These are phyloP conservation scores for Lepidium didymum DNA, from an alignment of 345 rosid genomes.

Conservation along the genomic window DNA sequence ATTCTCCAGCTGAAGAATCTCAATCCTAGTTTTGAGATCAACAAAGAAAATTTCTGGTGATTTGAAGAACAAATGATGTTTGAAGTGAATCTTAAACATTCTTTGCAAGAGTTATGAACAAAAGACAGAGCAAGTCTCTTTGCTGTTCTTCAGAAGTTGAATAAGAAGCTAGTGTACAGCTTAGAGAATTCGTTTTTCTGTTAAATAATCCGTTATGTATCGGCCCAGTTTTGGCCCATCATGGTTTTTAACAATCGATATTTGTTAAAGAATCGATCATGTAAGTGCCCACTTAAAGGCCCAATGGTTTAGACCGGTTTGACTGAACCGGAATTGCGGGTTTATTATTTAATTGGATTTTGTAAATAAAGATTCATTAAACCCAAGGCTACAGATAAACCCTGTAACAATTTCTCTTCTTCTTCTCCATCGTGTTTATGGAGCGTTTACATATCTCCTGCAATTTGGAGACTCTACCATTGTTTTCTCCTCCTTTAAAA, in stretches of 20 bases:
- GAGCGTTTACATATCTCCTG: slow-evolving; percentile 5
- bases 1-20: slow-evolving; percentile 20
- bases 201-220: neutral
- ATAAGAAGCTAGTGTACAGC: slow-evolving; percentile 15
- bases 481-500: slow-evolving; percentile 5
- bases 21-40: neutral
- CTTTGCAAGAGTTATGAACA: neutral
- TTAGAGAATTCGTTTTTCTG: neutral
- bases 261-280: neutral
- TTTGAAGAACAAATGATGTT: neutral
- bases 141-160: neutral
- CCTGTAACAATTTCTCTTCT: slow-evolving; percentile 7
- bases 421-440: slow-evolving; percentile 17
- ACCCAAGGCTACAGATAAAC: slow-evolving; percentile 23
- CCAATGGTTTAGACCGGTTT: neutral
- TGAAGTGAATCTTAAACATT: neutral
- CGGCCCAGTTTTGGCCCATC: neutral
- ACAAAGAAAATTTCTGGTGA: neutral
- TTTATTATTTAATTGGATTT: neutral
- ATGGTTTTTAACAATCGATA: neutral
- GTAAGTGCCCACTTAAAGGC: neutral
- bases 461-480: neutral
- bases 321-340: neutral
- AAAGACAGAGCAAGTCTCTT: neutral
- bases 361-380: neutral